These are phyloP conservation scores for Escallonia rubra DNA, from an alignment of 129 eudicot genomes.

Conservation along the genomic window DNA sequence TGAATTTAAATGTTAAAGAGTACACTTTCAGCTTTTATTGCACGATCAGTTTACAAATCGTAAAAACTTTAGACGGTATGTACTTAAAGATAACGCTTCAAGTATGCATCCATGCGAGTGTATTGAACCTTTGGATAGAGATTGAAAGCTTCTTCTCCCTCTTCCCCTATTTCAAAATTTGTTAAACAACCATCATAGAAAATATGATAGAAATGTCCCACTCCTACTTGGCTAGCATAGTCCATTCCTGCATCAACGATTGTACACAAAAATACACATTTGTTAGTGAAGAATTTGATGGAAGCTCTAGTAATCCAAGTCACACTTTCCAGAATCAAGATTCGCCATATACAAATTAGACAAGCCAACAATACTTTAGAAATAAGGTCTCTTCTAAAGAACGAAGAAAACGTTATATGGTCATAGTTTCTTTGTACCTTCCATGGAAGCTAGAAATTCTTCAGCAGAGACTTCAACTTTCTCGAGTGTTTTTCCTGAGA, in stretches of 20 bases:
- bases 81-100: conserved; percentile 5
- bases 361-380: no score
- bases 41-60: no score
- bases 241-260: not conserved
- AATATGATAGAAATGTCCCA: conserved; percentile 10
- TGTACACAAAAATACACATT: no score
- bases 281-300: no score
- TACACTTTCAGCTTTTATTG: no score
- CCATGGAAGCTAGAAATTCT: conserved; percentile 2
- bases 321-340: no score
- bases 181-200: conserved; percentile 21
- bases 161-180: conserved; percentile 11
- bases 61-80: no score
- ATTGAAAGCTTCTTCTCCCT: conserved; percentile 16
- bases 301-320: no score
- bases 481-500: not conserved
- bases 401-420: no score
- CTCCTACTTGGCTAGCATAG: not conserved
- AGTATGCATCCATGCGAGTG: conserved; percentile 11
- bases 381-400: no score
- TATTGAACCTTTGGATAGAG: conserved; percentile 21
- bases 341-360: no score
- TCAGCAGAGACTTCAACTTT: not conserved
- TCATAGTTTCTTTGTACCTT: not conserved
- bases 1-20: no score